These are phyloP conservation scores for Stachybotrys chartarum DNA, from an alignment of 2,329 filamentous ascomycete genomes.

Conservation along the genomic window DNA sequence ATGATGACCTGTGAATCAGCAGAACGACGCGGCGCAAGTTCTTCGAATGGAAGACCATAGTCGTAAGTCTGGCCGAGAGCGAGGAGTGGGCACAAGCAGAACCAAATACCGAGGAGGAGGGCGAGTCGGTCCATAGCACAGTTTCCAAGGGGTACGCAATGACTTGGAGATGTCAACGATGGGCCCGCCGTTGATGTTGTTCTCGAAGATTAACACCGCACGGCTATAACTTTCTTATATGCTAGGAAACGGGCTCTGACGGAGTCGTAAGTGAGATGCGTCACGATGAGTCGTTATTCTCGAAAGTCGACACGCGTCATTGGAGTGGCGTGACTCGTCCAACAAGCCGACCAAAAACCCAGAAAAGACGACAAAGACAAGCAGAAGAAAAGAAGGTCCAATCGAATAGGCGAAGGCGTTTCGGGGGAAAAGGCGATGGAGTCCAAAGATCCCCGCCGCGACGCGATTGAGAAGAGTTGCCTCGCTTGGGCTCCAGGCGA, in stretches of 20 bases:
- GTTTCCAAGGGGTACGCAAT: neutral
- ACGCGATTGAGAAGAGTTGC: neutral
- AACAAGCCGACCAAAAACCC: no score
- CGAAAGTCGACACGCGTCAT: no score
- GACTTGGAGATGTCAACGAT: neutral
- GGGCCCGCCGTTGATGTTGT: neutral
- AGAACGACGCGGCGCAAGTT: conserved; percentile 32
- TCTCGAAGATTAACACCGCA: neutral
- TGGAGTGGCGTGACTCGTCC: no score
- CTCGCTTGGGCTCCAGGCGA: neutral
- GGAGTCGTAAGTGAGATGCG: no score
- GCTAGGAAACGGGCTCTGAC: no score
- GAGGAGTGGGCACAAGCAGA: neutral
- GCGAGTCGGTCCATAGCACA: neutral
- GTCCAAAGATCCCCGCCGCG: no score
- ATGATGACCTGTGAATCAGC: conserved; percentile 31
- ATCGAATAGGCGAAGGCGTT: neutral
- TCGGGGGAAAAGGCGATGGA: no score
- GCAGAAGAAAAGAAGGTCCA: no score
- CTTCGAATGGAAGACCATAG: conserved; percentile 40
- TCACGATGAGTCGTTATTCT: no score
- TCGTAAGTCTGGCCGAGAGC: conserved; percentile 31
- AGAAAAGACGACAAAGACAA: no score
- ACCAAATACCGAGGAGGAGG: neutral
- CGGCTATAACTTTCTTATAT: neutral